phyloP scores from a whole-genome alignment of 208 protist genomes.

The Crithidia mellificae region DNA sequence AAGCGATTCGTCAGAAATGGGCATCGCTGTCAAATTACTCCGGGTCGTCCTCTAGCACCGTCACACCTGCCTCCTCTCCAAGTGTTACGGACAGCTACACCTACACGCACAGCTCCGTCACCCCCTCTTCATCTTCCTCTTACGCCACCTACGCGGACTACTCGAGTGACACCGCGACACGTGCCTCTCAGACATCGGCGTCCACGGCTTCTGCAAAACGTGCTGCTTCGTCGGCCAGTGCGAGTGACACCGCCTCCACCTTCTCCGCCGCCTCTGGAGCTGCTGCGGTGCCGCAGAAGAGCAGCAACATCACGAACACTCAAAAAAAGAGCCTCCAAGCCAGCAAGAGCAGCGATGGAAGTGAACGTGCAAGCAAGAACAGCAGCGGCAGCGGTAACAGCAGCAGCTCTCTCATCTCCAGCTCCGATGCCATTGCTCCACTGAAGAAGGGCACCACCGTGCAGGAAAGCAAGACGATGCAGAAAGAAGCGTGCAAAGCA shows the following conservation, averaged over 20 bases:
- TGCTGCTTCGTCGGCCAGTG: neutral
- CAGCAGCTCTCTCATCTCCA: conserved; percentile 1
- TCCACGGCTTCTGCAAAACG: neutral
- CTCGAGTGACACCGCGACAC: neutral
- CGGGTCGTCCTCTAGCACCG: conserved; percentile 6
- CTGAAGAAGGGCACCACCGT: neutral
- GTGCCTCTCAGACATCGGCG: neutral
- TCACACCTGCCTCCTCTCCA: conserved; percentile 1
- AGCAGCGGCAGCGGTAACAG: neutral
- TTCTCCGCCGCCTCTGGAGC: conserved; percentile 4
- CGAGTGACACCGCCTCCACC: conserved; percentile 4
- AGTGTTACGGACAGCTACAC: conserved; percentile 3
- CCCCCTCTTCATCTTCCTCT: no score
- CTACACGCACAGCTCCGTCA: conserved; percentile 11
- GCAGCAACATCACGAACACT: no score
- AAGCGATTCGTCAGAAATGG: neutral
- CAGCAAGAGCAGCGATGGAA: no score
- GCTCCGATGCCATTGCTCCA: conserved; percentile 3
- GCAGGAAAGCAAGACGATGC: no score
- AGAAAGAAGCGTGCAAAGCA: no score
- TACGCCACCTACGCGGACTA: neutral
- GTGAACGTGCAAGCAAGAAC: no score
- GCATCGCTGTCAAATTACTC: neutral
- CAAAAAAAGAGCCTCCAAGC: neutral
- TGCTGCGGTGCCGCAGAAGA: no score